Evolutionary conservation across 441 rosid genomes (phyloP), one percentile per base, ranked within the genome.

Genomic region (Bruguiera hainesii): DNA sequence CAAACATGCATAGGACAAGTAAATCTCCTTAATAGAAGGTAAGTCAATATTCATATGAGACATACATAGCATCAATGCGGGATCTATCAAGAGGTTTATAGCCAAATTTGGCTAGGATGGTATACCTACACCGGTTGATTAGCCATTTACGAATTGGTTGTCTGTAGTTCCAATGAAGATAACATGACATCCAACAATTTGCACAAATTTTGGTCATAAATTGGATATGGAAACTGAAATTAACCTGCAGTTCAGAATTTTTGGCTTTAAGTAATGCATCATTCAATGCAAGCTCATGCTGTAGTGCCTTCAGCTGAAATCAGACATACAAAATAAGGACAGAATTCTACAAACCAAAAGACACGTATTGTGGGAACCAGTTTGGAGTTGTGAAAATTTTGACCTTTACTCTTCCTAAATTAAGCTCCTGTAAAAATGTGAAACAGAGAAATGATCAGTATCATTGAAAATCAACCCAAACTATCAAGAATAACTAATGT

Each of bases 221-320:
- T 25, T 39, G 46, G 46, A 19, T 70, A 46, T 37, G 48, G 31
- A 68, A 53, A 70, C 26, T 7, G 29, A 57, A 64, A 50, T 76
- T 52, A 71, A 87, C 90, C 86, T 78, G 46, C 26, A 39, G 63
- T 61, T 74, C 81, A 33, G 51, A 39, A 19, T 56, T 75, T 70
- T 75, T 83, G 29, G 80, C 84, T 79, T 83, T 87, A 52, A 85
- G 81, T 71, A 86, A 75, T 31, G 87, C 84, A 57, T 78, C 82
- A 73, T 85, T 85, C 85, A 91, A 80, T 51, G 68, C 71, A 49
- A 87, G 78, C 71, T 89, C 90, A 53, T 89, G 95, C 67, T 83
- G 90, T 39, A 89, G 73, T 55, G 79, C 72, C 73, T 81, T 86
- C 68, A 76, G 18, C 91, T 83, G 75, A 70, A 75, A 64, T 18